Conservation (phyloP, 2,329 filamentous ascomycete genomes). For the Chrysoporthe cubensis region DNA sequence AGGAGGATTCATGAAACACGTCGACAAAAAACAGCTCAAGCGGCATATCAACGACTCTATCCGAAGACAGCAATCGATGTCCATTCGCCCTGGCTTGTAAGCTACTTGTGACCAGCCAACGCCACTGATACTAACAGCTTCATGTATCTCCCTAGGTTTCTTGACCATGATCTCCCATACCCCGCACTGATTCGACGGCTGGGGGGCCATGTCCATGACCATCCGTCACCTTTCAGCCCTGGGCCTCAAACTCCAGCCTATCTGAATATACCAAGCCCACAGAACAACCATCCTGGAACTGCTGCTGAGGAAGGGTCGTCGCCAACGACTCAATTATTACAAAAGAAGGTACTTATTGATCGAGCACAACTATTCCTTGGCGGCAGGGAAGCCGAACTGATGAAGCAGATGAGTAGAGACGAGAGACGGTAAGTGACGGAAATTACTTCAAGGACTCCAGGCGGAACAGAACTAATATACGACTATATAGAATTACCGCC, state of each 20-base stretch:
- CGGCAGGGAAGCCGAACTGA: background rate
- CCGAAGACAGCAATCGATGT: constrained; percentile 7
- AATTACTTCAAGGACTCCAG: no score
- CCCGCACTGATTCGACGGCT: background rate
- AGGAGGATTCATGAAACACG: constrained; percentile 24
- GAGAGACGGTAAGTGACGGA: background rate
- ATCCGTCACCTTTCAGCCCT: constrained; percentile 2
- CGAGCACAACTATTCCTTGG: constrained; percentile 7
- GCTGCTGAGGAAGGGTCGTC: background rate
- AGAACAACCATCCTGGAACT: background rate
- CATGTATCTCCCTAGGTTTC: background rate
- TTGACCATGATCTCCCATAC: constrained; percentile 6
- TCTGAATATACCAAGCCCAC: background rate
- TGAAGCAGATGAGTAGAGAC: constrained; percentile 13
- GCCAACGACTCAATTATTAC: constrained; percentile 1
- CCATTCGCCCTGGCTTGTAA: constrained; percentile 11
- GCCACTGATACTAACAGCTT: no score
- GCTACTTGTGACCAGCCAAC: background rate
- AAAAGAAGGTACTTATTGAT: constrained; percentile 9
- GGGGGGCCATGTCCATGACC: background rate
- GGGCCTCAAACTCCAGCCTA: constrained; percentile 9
- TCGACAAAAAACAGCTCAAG: constrained; percentile 33
- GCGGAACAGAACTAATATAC: background rate
- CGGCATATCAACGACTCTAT: constrained; percentile 30
- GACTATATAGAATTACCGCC: constrained; percentile 11